phyloP scores from a whole-genome alignment of 495 filamentous ascomycete genomes.

The Pseudomonodictys pantanalensis region DNA sequence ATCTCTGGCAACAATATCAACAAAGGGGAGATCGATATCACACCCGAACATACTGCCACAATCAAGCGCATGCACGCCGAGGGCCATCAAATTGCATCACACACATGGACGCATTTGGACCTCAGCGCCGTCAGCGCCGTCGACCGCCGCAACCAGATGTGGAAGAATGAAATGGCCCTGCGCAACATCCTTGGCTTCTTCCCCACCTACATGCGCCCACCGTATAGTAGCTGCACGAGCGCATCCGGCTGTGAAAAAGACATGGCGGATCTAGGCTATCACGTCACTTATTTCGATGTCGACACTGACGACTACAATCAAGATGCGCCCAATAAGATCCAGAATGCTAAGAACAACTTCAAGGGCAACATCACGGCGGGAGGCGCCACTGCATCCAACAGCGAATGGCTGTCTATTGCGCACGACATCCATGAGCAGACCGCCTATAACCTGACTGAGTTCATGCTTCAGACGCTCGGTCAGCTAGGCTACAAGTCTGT shows the following conservation, averaged over 20 bases:
- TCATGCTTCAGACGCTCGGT: slow-evolving; percentile 54
- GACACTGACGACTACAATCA: slow-evolving; percentile 76
- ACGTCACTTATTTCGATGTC: slow-evolving; percentile 70
- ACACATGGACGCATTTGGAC: slow-evolving; percentile 83
- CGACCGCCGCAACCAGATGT: slow-evolving; percentile 64
- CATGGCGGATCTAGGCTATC: slow-evolving; percentile 68
- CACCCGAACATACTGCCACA: slow-evolving; percentile 54
- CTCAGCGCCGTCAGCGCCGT: slow-evolving; percentile 55
- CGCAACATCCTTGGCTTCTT: slow-evolving; percentile 76
- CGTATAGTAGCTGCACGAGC: slow-evolving; percentile 67
- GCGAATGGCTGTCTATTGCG: slow-evolving; percentile 64
- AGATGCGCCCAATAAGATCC: slow-evolving; percentile 57
- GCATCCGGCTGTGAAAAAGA: slow-evolving; percentile 57
- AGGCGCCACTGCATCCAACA: slow-evolving; percentile 42
- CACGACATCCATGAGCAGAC: slow-evolving; percentile 79
- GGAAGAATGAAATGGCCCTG: slow-evolving; percentile 76
- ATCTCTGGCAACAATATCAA: slow-evolving; percentile 71
- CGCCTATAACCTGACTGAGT: slow-evolving; percentile 71
- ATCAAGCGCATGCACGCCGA: slow-evolving; percentile 65
- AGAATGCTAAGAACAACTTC: slow-evolving; percentile 71
- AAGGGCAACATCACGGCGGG: slow-evolving; percentile 49
- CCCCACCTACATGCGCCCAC: slow-evolving; percentile 83
- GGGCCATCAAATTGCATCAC: slow-evolving; percentile 81
- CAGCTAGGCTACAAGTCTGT: slow-evolving; percentile 30
- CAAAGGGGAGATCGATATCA: slow-evolving; percentile 68